Conservation (phyloP, 2,329 filamentous ascomycete species). For the Rugonectria rugulosa region DNA sequence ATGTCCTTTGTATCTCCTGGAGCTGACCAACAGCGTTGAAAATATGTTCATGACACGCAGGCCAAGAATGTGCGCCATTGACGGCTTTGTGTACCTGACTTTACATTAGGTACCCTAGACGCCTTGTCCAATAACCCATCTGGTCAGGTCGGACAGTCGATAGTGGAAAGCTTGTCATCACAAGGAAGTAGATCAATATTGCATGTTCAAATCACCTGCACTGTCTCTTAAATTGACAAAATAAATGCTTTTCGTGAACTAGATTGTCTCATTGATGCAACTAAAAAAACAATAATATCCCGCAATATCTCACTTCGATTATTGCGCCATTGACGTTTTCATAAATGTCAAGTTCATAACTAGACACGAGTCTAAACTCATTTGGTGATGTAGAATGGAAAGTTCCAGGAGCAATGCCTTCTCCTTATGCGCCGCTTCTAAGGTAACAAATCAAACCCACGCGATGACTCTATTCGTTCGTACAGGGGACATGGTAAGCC, state of each 20-base stretch:
- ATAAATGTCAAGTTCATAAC: conserved; percentile 21
- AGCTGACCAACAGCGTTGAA: no score
- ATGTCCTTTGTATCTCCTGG: no score
- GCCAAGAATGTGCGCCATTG: no score
- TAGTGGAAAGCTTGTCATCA: no score
- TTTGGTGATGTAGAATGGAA: conserved; percentile 10
- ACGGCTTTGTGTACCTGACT: no score
- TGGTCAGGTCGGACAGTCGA: background rate
- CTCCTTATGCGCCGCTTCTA: conserved; percentile 20
- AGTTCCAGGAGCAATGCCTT: conserved; percentile 11
- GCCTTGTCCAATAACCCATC: background rate
- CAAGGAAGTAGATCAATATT: no score
- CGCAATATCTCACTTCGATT: conserved; percentile 14
- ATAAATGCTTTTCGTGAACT: background rate
- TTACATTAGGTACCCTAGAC: no score
- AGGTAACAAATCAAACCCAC: conserved; percentile 6
- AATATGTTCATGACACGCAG: no score
- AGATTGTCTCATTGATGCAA: conserved; percentile 6
- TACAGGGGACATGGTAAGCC: conserved; percentile 5
- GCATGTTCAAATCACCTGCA: background rate
- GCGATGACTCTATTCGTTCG: conserved; percentile 3
- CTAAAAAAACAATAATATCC: conserved; percentile 6
- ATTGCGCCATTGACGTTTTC: conserved; percentile 10
- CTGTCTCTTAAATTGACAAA: background rate
- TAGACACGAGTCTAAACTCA: conserved; percentile 18